Base-by-base conservation (phyloP, 176 grass and related monocot genomes). In the Musa troglodytarum region DNA sequence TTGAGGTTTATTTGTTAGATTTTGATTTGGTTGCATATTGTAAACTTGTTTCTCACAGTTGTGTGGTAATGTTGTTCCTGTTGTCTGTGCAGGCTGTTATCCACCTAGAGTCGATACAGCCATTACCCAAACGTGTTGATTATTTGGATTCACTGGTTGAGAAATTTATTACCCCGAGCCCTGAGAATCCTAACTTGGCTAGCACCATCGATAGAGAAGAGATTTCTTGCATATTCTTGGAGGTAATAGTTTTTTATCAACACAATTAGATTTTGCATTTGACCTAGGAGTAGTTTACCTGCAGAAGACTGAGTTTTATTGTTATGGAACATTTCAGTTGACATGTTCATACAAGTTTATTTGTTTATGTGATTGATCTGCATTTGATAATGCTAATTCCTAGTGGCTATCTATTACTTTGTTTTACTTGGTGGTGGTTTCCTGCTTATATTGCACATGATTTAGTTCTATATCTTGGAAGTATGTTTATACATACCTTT, bases 141-240 rank as follows among this genome's bases (percentile, higher is more conserved):
- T 86, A 80, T 81, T 83, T 99, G 68, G 90, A 94, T 89, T 91
- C 86, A 70, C 77, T 99, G 43, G 95, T 99, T 10, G 95, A 94
- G 69, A 94, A 86, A 81, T 99, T 89, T 73, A 76, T 99, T 76
- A 80, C 79, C 52, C 76, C 83, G 22, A 87, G 89, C 25, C 59
- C 75, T 70, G 81, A 80, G 43, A 86, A 89, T 76, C 75, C 86
- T 65, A 79, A 63, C 23, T 26, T 81, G 63, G 77, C 81, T 55
- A 94, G 84, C 82, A 61, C 85, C 74, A 82, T 25, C 10, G 95
- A 99, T 43, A 91, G 92, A 93, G 95, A 99, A 79, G 95, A 99
- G 72, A 63, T 99, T 77, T 99, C 95, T 50, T 89, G 72, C 57
- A 99, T 99, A 78, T 89, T 89, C 87, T 85, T 99, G 53, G 95